phyloP scores from a whole-genome alignment of 306 rosid genomes.

The Benincasa hispida region DNA sequence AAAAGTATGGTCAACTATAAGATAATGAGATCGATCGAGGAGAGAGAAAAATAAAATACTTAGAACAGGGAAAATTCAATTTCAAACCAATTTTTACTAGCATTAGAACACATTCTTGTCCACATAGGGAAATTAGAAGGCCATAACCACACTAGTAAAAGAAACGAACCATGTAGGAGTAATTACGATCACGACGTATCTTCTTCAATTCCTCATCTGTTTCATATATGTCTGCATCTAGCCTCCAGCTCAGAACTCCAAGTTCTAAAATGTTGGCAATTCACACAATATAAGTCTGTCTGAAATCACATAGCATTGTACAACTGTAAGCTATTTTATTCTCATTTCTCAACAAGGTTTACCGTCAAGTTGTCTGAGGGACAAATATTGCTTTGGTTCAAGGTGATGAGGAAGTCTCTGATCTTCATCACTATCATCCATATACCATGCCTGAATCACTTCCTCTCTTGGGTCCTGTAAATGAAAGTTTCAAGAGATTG shows the following conservation, averaged over 20 bases:
- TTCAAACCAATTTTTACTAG: neutral
- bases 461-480: slow-evolving; percentile 84
- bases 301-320: neutral
- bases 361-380: slow-evolving; percentile 70
- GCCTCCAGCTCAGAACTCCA: slow-evolving; percentile 94
- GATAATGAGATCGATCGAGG: neutral
- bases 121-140: neutral
- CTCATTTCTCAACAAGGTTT: slow-evolving; percentile 14
- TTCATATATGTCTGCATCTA: slow-evolving; percentile 74
- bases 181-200: slow-evolving; percentile 85
- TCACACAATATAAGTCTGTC: neutral
- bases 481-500: neutral
- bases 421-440: slow-evolving; percentile 89
- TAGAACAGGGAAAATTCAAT: neutral
- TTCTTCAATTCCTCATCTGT: slow-evolving; percentile 84
- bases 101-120: neutral
- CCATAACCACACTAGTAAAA: neutral
- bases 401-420: slow-evolving; percentile 90
- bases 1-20: slow-evolving; percentile 13
- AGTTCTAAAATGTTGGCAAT: slow-evolving; percentile 48
- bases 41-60: neutral
- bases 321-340: neutral
- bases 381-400: slow-evolving; percentile 75
- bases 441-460: slow-evolving; percentile 94
- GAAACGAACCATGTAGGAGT: slow-evolving; percentile 63